These are phyloP conservation scores for Saccharomyces eubayanus DNA, from an alignment of 805 yeast species.

Conservation along the genomic window DNA sequence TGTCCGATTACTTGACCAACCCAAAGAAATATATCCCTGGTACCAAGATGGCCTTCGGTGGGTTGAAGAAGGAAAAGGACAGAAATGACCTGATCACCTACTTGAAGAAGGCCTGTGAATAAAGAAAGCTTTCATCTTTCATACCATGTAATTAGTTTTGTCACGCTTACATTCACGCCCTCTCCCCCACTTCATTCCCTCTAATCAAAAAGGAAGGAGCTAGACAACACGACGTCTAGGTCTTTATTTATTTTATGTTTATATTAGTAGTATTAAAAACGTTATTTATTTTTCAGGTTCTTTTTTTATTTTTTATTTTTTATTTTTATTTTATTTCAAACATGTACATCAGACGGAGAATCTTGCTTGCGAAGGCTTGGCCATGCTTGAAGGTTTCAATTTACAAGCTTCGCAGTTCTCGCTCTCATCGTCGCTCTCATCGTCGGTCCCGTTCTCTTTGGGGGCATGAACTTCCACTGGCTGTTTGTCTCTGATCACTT, in stretches of 20 bases:
- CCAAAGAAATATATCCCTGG: constrained; percentile 99
- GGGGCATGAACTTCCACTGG: background rate
- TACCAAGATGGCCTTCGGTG: constrained; percentile 99
- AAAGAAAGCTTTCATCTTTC: constrained; percentile 12
- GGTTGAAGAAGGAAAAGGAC: constrained; percentile 98
- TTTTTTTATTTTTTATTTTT: background rate
- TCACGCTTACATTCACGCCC: background rate
- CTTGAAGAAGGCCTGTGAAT: constrained; percentile 50
- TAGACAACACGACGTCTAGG: background rate
- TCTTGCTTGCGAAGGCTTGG: background rate
- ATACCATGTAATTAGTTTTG: background rate
- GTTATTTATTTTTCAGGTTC: background rate
- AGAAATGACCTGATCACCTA: constrained; percentile 93
- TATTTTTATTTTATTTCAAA: too few relatives aligned
- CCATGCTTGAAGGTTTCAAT: background rate
- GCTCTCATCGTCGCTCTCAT: constrained; percentile 6
- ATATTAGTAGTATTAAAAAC: background rate
- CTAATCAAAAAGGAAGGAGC: background rate
- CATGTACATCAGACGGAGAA: background rate
- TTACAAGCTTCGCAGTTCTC: background rate
- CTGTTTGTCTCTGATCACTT: constrained; percentile 1
- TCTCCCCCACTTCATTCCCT: background rate
- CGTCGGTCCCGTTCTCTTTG: background rate
- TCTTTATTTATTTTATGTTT: background rate
- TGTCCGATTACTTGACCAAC: constrained; percentile 94